Conservation (phyloP, 768 basidiomycete species). For the Mycena latifolia region DNA sequence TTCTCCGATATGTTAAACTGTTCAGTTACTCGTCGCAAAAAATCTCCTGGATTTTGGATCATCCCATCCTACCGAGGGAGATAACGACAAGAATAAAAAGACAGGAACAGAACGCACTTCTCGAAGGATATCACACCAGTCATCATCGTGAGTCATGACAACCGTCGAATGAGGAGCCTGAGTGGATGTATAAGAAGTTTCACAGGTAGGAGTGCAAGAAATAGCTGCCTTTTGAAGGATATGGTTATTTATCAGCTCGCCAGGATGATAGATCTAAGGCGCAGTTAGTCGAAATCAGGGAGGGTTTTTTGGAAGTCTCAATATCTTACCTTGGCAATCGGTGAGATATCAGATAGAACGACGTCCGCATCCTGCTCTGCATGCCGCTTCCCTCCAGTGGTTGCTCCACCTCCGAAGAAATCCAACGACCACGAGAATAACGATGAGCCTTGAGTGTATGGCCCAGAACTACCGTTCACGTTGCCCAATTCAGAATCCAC, state of each 20-base stretch:
- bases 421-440: neutral
- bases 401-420: neutral
- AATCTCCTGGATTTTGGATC: neutral
- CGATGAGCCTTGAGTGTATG: neutral
- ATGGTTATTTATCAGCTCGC: constrained; percentile 5
- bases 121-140: constrained; percentile 13
- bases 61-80: neutral
- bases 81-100: neutral
- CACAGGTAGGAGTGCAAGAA: no score
- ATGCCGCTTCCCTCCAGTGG: neutral
- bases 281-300: neutral
- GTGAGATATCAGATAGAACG: constrained; percentile 1
- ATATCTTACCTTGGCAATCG: neutral
- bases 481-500: neutral
- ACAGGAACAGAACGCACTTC: neutral
- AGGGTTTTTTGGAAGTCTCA: neutral
- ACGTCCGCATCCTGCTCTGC: neutral
- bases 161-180: constrained; percentile 4
- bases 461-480: neutral
- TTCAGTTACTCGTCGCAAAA: neutral
- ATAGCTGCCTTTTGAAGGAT: constrained; percentile 3
- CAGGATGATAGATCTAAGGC: constrained; percentile 9
- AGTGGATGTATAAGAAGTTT: neutral
- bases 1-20: constrained; percentile 2
- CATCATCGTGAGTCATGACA: constrained; percentile 14